Conservation (phyloP, 768 basidiomycete genomes). For the Hygrocybe coccinea region DNA sequence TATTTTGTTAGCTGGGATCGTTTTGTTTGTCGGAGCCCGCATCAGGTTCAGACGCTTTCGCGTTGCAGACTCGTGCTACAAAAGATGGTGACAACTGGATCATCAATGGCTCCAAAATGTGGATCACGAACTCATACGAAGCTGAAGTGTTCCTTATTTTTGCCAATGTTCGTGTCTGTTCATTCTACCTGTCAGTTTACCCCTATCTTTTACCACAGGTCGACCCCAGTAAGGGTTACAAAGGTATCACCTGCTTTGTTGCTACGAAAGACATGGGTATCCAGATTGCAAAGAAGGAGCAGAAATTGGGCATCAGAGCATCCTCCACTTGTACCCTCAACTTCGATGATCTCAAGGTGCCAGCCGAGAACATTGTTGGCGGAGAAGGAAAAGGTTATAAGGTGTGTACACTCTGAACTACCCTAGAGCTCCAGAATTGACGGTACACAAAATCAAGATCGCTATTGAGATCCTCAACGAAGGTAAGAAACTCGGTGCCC, state of each 20-base stretch:
- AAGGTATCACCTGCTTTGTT: conserved; percentile 97
- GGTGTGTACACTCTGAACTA: conserved; percentile 26
- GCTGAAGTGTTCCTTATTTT: conserved; percentile 92
- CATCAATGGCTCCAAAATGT: conserved; percentile 98
- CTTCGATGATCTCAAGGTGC: conserved; percentile 85
- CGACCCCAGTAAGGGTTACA: conserved; percentile 92
- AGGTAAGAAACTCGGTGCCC: conserved; percentile 36
- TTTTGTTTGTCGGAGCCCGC: conserved; percentile 93
- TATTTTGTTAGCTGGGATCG: conserved; percentile 68
- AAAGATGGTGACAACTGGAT: conserved; percentile 83
- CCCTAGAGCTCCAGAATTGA: not conserved
- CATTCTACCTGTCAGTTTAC: not conserved
- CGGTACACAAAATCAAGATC: conserved; percentile 42
- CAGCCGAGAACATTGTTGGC: conserved; percentile 88
- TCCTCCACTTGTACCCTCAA: conserved; percentile 92
- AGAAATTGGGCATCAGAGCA: conserved; percentile 95
- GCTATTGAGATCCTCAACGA: conserved; percentile 97
- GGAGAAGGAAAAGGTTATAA: conserved; percentile 92
- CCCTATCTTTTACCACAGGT: conserved; percentile 36
- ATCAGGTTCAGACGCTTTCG: conserved; percentile 96
- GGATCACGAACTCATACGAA: conserved; percentile 95
- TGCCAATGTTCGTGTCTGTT: conserved; percentile 63
- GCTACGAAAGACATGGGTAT: conserved; percentile 96
- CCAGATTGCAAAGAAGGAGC: conserved; percentile 96
- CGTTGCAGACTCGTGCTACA: conserved; percentile 86